A percentile compares a stretch with the other conserved stretches of the same genome.
These are phyloP conservation scores for Raffaelea deltoideospora DNA, from an alignment of 2,329 filamentous ascomycete genomes.

Conservation along the genomic window DNA sequence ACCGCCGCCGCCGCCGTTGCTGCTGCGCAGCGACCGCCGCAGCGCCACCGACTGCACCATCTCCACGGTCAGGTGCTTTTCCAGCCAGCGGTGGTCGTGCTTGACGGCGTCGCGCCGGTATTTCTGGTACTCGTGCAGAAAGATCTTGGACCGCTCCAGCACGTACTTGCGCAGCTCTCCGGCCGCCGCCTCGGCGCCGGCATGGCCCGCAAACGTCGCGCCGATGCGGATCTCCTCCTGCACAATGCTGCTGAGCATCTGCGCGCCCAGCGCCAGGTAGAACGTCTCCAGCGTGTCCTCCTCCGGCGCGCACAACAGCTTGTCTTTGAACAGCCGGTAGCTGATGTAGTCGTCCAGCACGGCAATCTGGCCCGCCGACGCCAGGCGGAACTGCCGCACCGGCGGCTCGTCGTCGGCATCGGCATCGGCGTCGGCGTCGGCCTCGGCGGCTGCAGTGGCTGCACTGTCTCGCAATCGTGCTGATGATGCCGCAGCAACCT, in stretches of 20 bases:
- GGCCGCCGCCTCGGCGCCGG: constrained; percentile 33
- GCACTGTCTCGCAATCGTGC: constrained; percentile 16
- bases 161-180: constrained; percentile 63
- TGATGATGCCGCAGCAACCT: constrained; percentile 34
- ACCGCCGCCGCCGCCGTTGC: constrained; percentile 17
- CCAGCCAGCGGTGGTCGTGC: constrained; percentile 81
- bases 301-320: constrained; percentile 73
- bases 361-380: constrained; percentile 55
- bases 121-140: constrained; percentile 61
- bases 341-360: constrained; percentile 80
- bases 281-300: constrained; percentile 78
- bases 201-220: constrained; percentile 46
- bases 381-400: constrained; percentile 67
- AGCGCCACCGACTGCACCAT: constrained; percentile 67
- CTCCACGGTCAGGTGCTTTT: constrained; percentile 66
- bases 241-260: constrained; percentile 60
- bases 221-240: constrained; percentile 66
- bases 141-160: constrained; percentile 75
- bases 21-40: constrained; percentile 58
- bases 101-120: constrained; percentile 65
- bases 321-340: constrained; percentile 75
- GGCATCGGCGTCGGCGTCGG: constrained; percentile 25
- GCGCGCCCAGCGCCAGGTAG: constrained; percentile 67
- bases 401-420: constrained; percentile 47
- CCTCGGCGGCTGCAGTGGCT: constrained; percentile 19